Evolutionary conservation across 352 stramenopile species (phyloP).

Genomic region (Phytophthora capsici): DNA sequence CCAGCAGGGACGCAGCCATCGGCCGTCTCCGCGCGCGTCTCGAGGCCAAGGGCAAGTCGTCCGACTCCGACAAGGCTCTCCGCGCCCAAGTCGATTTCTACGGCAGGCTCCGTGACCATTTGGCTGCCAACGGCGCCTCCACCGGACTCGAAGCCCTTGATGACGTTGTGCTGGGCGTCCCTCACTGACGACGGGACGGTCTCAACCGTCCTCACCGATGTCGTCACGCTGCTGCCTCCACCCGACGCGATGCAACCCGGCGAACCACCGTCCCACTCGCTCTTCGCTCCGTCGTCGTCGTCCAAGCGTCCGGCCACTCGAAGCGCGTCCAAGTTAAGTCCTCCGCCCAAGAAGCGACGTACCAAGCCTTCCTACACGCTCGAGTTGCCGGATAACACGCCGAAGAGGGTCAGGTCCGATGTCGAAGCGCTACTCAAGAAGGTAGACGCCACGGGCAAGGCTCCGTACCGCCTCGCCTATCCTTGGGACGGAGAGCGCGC

Average conservation of each 20-base stretch:
- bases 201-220: background rate
- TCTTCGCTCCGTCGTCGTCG: background rate
- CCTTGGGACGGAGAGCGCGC: background rate
- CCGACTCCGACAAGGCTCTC: no score
- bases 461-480: background rate
- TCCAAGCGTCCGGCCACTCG: no score
- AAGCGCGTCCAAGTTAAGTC: background rate
- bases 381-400: no score
- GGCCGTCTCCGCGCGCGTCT: no score
- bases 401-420: no score
- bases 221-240: background rate
- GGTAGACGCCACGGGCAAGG: background rate
- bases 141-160: background rate
- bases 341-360: background rate
- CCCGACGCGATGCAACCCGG: background rate
- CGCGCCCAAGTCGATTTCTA: no score
- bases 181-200: background rate
- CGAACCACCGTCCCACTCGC: background rate
- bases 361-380: no score
- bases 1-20: no score
- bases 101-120: no score
- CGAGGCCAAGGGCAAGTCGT: no score
- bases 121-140: background rate
- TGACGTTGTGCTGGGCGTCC: background rate
- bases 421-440: no score